phyloP scores from a whole-genome alignment of 768 basidiomycete genomes.

The Asterophora parasitica region DNA sequence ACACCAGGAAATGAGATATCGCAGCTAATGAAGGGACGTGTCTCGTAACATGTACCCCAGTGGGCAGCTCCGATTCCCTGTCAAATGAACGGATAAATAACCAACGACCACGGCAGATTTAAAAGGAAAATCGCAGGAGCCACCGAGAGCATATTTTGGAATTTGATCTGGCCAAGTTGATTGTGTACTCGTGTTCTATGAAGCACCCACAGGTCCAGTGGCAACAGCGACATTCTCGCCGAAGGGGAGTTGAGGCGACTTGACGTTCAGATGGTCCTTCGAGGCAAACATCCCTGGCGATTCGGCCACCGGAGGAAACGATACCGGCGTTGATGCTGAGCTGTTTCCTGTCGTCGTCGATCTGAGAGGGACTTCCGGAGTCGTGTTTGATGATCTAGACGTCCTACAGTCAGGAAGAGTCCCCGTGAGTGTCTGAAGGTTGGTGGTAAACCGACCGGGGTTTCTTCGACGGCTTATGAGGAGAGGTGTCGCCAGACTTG shows the following conservation, averaged over 20 bases:
- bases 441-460: slow-evolving; percentile 59
- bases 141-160: slow-evolving; percentile 8
- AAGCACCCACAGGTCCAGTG: slow-evolving; percentile 39
- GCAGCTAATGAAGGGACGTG: slow-evolving; percentile 10
- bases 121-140: slow-evolving; percentile 19
- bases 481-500: slow-evolving; percentile 57
- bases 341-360: slow-evolving; percentile 34
- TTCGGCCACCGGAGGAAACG: slow-evolving; percentile 27
- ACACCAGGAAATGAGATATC: slow-evolving; percentile 14
- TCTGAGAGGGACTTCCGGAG: slow-evolving; percentile 33
- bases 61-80: slow-evolving; percentile 18
- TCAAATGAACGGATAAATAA: slow-evolving; percentile 40
- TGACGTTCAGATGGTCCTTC: slow-evolving; percentile 46
- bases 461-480: slow-evolving; percentile 77
- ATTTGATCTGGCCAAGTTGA: slow-evolving; percentile 6
- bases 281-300: slow-evolving; percentile 33
- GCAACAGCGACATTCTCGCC: slow-evolving; percentile 57
- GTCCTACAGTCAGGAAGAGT: slow-evolving; percentile 21
- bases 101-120: slow-evolving; percentile 31
- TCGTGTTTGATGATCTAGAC: slow-evolving; percentile 43
- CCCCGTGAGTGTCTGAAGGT: slow-evolving; percentile 19
- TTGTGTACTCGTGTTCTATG: slow-evolving; percentile 20
- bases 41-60: slow-evolving; percentile 10
- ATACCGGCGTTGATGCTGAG: slow-evolving; percentile 26
- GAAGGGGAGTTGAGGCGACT: slow-evolving; percentile 56